Evolutionary conservation across 139 green algal genomes (phyloP), one percentile per base, ranked within the genome.

Genomic region (Coccomyxa sp.): DNA sequence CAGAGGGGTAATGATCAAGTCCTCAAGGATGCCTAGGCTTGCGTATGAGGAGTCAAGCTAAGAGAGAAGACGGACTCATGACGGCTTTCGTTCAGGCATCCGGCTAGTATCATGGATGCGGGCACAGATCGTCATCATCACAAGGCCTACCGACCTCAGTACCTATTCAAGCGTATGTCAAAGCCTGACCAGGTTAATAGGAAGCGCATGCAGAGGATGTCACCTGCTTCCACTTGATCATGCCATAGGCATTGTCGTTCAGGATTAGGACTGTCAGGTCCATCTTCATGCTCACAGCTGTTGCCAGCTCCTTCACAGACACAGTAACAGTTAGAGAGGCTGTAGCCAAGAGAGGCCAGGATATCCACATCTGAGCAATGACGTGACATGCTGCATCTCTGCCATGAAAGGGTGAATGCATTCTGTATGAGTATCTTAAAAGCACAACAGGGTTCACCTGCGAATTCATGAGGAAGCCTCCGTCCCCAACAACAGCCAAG

Each of bases 391-490:
- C 2, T 64, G 5, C 50, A 64, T 64, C n/a, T n/a, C n/a, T n/a
- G 50, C 50, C 50, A 64, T 64, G 50, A 58, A 58, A 58, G 50
- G 50, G 22, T 22, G 5, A 7, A 7, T 64, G 50, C 50, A 12
- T 64, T 18, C 50, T 64, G 50, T 6, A 31, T 64, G 44, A 64
- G 2, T 64, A 18, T 64, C 50, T 64, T 18, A n/a, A 6, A 7
- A 18, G 50, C 3, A 22, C 50, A 18, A 7, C 27, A 18, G 27
- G 50, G 50, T 41, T 0, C 74, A 71, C 64, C 29, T 71, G 64
- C 24, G 64, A 82, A 37, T 83, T 86, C 83, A 88, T 88, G 76
- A 88, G 84, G 76, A 86, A 86, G 71, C 83, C 83, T 34, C 83
- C 83, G 55, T 88, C 83, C 0, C 83, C 83, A 24, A 73, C 78